phyloP scores from a whole-genome alignment of 176 grass and related monocot species.

The Avena insularis region DNA sequence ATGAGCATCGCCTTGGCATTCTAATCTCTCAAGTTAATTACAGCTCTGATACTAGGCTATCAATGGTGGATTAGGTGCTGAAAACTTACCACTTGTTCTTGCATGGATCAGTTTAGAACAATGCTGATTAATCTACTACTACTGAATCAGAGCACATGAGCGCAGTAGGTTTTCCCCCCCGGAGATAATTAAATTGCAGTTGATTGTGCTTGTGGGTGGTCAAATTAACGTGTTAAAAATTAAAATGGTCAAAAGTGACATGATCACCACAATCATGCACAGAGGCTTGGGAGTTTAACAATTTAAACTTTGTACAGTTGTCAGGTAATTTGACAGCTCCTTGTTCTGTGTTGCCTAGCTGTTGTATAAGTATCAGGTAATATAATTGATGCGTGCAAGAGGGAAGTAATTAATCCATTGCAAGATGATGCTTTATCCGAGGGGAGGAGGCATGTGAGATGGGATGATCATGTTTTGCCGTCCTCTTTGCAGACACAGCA shows the following conservation, averaged over 20 bases:
- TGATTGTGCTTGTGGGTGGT: not conserved
- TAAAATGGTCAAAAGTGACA: not conserved
- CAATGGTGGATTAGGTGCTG: not conserved
- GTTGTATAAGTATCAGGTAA: constrained; percentile 38
- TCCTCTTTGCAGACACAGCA: constrained; percentile 56
- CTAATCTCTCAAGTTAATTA: not conserved
- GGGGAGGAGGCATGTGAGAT: constrained; percentile 52
- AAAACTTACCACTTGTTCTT: not conserved
- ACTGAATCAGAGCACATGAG: not conserved
- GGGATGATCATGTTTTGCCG: constrained; percentile 55
- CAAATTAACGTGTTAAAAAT: constrained; percentile 24
- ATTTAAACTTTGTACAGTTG: constrained; percentile 30
- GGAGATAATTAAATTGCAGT: not conserved
- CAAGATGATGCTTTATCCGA: constrained; percentile 35
- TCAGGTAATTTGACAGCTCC: constrained; percentile 44
- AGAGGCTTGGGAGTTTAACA: constrained; percentile 32
- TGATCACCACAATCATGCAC: constrained; percentile 18
- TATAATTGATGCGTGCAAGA: constrained; percentile 39
- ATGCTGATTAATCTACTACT: not conserved
- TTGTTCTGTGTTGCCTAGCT: constrained; percentile 45
- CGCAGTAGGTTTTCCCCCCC: not conserved
- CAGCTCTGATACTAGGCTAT: not conserved
- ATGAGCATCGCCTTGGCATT: not conserved
- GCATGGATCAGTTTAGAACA: not conserved
- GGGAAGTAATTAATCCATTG: constrained; percentile 40